phyloP scores from a whole-genome alignment of 2,329 filamentous ascomycete genomes.

The Rhytidhysteron rufulum region DNA sequence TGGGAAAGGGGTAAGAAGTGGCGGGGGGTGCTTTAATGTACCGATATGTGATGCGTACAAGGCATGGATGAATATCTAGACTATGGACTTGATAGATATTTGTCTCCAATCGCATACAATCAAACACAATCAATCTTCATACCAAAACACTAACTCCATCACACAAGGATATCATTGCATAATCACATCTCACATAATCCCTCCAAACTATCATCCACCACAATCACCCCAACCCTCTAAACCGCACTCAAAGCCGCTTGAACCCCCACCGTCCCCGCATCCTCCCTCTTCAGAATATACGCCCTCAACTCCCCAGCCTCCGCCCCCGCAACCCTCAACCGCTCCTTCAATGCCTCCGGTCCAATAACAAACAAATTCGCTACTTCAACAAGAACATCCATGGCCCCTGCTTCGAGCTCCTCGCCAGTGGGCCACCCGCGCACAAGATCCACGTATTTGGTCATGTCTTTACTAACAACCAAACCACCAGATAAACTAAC shows the following conservation, averaged over 20 bases:
- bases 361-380: conserved; percentile 95
- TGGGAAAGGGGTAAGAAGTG: too few relatives aligned
- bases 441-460: conserved; percentile 83
- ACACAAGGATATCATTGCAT: too few relatives aligned
- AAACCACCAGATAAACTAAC: conserved; percentile 91
- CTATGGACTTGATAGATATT: too few relatives aligned
- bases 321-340: conserved; percentile 44
- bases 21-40: too few relatives aligned
- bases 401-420: conserved; percentile 49
- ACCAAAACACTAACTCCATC: too few relatives aligned
- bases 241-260: conserved; percentile 74
- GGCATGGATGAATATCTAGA: too few relatives aligned
- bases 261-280: conserved; percentile 74
- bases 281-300: conserved; percentile 81
- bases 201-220: not conserved
- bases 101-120: too few relatives aligned
- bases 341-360: conserved; percentile 50
- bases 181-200: too few relatives aligned
- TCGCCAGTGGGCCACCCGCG: conserved; percentile 71
- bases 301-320: conserved; percentile 63
- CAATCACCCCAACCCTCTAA: conserved; percentile 22
- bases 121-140: too few relatives aligned
- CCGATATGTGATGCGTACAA: too few relatives aligned
- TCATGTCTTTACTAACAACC: conserved; percentile 94
- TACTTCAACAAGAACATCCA: conserved; percentile 89